phyloP scores from a whole-genome alignment of 129 eudicot genomes.

The Smallanthus sonchifolius region DNA sequence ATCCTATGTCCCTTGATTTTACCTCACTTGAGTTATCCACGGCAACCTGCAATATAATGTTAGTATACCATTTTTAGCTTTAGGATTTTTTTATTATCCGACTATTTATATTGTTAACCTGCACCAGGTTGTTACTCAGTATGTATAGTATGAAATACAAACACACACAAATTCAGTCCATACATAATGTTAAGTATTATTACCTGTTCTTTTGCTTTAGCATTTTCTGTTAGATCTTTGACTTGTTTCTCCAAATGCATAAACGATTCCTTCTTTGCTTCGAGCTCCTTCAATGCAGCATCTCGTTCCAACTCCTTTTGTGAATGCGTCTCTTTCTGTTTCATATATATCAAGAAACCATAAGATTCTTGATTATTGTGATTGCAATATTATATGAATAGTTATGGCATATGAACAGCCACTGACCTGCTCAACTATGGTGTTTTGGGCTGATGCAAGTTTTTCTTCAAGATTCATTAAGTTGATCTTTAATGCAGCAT shows the following conservation, averaged over 20 bases:
- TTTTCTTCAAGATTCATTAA: slow-evolving; percentile 62
- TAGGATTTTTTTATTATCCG: not conserved
- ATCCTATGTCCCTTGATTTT: slow-evolving; percentile 60
- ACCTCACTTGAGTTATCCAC: slow-evolving; percentile 15
- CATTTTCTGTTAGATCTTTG: slow-evolving; percentile 57
- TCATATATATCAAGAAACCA: not conserved
- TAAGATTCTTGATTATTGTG: not conserved
- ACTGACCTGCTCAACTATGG: slow-evolving; percentile 48
- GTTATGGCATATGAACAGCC: slow-evolving; percentile 31
- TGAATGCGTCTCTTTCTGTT: slow-evolving; percentile 53
- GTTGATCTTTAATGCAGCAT: slow-evolving; percentile 39
- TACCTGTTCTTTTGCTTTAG: slow-evolving; percentile 62
- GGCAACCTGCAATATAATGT: slow-evolving; percentile 6
- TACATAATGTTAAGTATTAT: slow-evolving; percentile 16
- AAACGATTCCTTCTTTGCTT: slow-evolving; percentile 52
- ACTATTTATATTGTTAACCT: not conserved
- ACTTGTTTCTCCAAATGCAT: slow-evolving; percentile 48
- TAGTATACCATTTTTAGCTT: not conserved
- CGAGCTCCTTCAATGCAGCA: slow-evolving; percentile 65
- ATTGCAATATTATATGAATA: not conserved
- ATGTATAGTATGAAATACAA: not conserved
- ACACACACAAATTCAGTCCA: not conserved
- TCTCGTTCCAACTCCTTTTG: slow-evolving; percentile 53
- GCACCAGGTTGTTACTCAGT: not conserved
- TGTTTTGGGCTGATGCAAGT: slow-evolving; percentile 37